Evolutionary conservation across 2,329 filamentous ascomycete species (phyloP).

Genomic region (Ophiostoma sp.): DNA sequence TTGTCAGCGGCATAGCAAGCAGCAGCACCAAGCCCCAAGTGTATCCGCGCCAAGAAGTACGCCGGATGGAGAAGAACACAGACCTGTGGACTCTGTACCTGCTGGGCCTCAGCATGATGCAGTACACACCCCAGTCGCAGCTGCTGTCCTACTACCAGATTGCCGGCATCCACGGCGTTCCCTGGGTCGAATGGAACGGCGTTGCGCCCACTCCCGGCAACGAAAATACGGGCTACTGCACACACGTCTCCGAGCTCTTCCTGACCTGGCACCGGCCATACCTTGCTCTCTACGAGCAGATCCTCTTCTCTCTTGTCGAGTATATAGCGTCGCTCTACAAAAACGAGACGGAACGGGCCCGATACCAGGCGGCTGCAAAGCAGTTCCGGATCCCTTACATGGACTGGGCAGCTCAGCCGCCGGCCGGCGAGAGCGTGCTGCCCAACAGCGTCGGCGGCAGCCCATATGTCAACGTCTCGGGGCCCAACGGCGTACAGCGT

Average conservation of each 20-base stretch:
- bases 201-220: constrained; percentile 48
- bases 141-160: constrained; percentile 73
- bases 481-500: constrained; percentile 50
- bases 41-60: constrained; percentile 59
- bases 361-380: constrained; percentile 48
- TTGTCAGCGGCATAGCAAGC: constrained; percentile 36
- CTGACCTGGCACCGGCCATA: constrained; percentile 81
- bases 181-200: constrained; percentile 52
- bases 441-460: constrained; percentile 45
- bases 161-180: constrained; percentile 74
- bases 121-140: constrained; percentile 57
- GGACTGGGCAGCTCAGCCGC: constrained; percentile 52
- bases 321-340: constrained; percentile 47
- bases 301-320: constrained; percentile 35
- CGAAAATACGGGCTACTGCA: constrained; percentile 64
- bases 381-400: constrained; percentile 55
- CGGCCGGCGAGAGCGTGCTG: constrained; percentile 45
- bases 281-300: constrained; percentile 55
- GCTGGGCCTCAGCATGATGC: constrained; percentile 67
- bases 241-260: constrained; percentile 68
- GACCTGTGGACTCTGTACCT: constrained; percentile 74
- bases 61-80: constrained; percentile 56
- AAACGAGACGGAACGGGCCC: constrained; percentile 37
- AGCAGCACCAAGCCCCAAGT: constrained; percentile 21
- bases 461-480: constrained; percentile 45